These are phyloP conservation scores for Nothophytophthora sp. DNA, from an alignment of 352 stramenopile genomes.

Conservation along the genomic window DNA sequence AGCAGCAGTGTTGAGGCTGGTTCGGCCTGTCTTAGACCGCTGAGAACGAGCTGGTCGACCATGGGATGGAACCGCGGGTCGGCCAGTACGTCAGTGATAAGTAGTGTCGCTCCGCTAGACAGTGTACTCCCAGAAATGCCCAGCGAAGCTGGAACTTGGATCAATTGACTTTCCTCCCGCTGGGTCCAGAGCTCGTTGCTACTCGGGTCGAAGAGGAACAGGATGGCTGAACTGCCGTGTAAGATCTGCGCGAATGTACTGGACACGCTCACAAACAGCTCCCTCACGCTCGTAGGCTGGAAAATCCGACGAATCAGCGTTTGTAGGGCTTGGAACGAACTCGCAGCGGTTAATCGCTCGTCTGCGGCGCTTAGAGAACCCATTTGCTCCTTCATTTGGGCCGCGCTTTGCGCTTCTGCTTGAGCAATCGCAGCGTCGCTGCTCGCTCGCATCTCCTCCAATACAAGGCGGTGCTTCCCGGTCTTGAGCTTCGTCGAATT, in stretches of 20 bases:
- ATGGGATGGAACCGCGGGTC: constrained; percentile 65
- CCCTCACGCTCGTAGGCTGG: constrained; percentile 26
- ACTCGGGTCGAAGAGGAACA: constrained; percentile 65
- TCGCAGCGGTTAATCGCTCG: constrained; percentile 19
- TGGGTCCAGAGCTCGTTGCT: constrained; percentile 74
- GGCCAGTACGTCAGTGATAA: constrained; percentile 37
- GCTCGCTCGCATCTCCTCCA: constrained; percentile 13
- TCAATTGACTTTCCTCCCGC: constrained; percentile 37
- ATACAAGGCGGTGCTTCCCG: constrained; percentile 3
- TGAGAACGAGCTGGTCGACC: constrained; percentile 60
- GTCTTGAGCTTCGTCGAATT: constrained; percentile 9
- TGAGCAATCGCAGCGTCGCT: constrained; percentile 12
- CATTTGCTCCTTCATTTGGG: constrained; percentile 11
- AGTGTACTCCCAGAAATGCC: constrained; percentile 58
- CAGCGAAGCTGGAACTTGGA: constrained; percentile 54
- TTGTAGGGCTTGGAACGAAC: constrained; percentile 38
- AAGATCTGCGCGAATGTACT: constrained; percentile 44
- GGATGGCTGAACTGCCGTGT: constrained; percentile 37
- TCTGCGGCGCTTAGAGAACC: constrained; percentile 14
- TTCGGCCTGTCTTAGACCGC: constrained; percentile 16
- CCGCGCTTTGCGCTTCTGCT: constrained; percentile 12
- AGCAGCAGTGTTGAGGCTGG: constrained; percentile 7
- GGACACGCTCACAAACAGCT: constrained; percentile 46
- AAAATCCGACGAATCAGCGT: constrained; percentile 50
- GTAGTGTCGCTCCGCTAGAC: constrained; percentile 32